Base-by-base conservation (phyloP, 306 rosid species). In the Begonia masoniana region DNA sequence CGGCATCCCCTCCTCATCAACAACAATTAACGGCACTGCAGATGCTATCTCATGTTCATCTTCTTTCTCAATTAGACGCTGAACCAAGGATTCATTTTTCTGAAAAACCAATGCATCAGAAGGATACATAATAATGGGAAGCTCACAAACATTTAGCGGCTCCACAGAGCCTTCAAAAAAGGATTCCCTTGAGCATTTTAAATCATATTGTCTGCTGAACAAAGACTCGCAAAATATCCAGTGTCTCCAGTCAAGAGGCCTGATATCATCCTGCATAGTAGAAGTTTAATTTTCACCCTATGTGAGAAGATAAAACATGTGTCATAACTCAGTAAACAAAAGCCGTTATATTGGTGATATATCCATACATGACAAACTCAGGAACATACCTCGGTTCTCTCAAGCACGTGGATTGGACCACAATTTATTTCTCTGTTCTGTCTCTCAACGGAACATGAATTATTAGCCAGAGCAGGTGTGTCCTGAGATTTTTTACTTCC, bases 381-480 rank as follows among this genome's bases (percentile, higher is more conserved):
- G 60, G 43, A 51, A 21, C 61, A 52, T 76, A 82, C 97, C 82
- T 47, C 64, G 62, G 53, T 62, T 15, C 45, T 74, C 57, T 87
- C 96, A 76, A 72, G 83, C 49, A 87, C 94, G 36, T 87, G 96
- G 67, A 87, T 81, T 52, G 89, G 77, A 21, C 72, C 71, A 13
- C 67, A 58, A 41, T 59, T 51, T 16, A 55, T 61, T 60, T 53
- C 62, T 62, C 42, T 59, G 16, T 46, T 68, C 66, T 67, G 59
- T 19, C 68, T 51, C 56, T 65, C 65, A 16, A 16, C 47, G 2
- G 46, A 50, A 21, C 57, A 64, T 15, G 45, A 69, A 43, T 61
- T 16, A 17, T 26, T 53, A 11, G 62, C 76, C 8, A 61, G 41
- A 3, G 76, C 82, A 57, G 48, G 66, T 7, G 14, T 51, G 58